Conservation (phyloP, 768 basidiomycete species). For the Calocera cornea region DNA sequence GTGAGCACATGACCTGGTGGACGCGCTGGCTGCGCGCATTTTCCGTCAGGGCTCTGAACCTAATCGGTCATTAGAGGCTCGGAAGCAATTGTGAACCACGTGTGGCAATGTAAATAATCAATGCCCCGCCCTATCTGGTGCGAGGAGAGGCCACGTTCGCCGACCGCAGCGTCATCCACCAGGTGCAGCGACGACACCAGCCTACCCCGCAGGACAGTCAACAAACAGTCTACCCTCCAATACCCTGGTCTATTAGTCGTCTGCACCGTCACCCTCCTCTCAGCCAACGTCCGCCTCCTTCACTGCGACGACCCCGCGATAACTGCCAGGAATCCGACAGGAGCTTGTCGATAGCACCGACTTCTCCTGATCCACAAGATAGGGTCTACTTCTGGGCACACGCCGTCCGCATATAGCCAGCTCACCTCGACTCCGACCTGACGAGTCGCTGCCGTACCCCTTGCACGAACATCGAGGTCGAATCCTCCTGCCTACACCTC, state of each 20-base stretch:
- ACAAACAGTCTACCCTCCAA: neutral
- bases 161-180: neutral
- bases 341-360: neutral
- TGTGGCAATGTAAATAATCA: constrained; percentile 3
- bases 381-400: neutral
- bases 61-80: neutral
- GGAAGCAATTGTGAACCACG: neutral
- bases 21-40: neutral
- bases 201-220: neutral
- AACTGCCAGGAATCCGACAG: constrained; percentile 1
- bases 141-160: neutral
- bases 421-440: neutral
- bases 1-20: neutral
- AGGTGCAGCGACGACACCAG: neutral
- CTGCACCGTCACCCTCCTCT: neutral
- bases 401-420: neutral
- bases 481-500: neutral
- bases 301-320: neutral
- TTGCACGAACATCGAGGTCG: neutral
- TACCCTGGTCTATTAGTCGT: neutral
- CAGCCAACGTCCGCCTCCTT: neutral
- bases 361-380: neutral
- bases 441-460: no score
- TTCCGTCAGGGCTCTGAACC: neutral
- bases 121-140: neutral